These are phyloP conservation scores for Backusella sp. DNA, from an alignment of 192 early-diverging fungal genomes.

Conservation along the genomic window DNA sequence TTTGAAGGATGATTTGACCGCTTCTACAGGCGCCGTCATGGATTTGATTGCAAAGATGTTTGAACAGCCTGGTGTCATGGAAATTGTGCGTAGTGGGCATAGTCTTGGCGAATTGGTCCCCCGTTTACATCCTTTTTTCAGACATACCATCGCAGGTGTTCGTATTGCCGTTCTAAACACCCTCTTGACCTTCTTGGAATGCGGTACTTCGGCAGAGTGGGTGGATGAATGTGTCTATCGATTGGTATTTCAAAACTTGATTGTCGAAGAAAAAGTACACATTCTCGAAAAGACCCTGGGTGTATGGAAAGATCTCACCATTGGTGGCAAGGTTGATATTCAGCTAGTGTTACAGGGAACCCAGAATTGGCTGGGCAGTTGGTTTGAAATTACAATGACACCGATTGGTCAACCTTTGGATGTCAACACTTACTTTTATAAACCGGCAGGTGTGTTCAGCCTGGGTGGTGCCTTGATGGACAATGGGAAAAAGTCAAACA, in stretches of 20 bases:
- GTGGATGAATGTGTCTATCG: slow-evolving; percentile 71
- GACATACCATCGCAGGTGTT: slow-evolving; percentile 86
- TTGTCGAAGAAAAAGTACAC: slow-evolving; percentile 81
- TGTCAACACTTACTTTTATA: slow-evolving; percentile 39
- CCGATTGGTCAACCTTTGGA: slow-evolving; percentile 84
- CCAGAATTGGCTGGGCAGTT: slow-evolving; percentile 39
- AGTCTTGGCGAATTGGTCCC: slow-evolving; percentile 75
- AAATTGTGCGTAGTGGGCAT: slow-evolving; percentile 45
- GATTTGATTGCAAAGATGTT: slow-evolving; percentile 87
- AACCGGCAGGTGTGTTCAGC: slow-evolving; percentile 44
- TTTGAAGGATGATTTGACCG: slow-evolving; percentile 88
- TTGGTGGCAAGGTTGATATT: slow-evolving; percentile 15
- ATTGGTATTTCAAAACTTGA: slow-evolving; percentile 87
- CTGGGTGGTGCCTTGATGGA: slow-evolving; percentile 21
- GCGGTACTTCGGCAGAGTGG: slow-evolving; percentile 53
- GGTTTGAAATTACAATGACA: slow-evolving; percentile 79
- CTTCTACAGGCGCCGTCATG: slow-evolving; percentile 90
- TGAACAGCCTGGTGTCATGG: slow-evolving; percentile 53
- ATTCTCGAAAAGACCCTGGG: slow-evolving; percentile 56
- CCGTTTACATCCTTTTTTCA: slow-evolving; percentile 90
- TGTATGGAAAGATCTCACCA: slow-evolving; percentile 67
- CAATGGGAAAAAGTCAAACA: not conserved
- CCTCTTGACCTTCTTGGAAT: slow-evolving; percentile 68
- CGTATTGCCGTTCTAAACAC: slow-evolving; percentile 82
- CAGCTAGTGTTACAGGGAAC: slow-evolving; percentile 32